Evolutionary conservation across 176 grass and related monocot species (phyloP).

Genomic region (Thalia dealbata): DNA sequence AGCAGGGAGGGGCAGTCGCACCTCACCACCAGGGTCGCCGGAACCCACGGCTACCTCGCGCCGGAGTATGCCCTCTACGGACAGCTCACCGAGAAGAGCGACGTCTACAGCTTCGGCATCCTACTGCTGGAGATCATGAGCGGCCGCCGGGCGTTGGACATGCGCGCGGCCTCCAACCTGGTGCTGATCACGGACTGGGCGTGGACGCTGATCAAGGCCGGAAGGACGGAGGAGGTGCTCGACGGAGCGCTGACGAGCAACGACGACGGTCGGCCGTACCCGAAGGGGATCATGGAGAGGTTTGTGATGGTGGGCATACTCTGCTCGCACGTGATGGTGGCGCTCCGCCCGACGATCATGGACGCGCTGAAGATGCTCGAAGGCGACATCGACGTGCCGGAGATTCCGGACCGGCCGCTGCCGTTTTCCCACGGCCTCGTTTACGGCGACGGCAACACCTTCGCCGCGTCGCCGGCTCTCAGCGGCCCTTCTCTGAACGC

Average conservation of each 20-base stretch:
- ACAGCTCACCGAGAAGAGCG: slow-evolving; percentile 89
- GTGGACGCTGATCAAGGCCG: slow-evolving; percentile 58
- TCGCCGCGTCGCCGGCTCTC: slow-evolving; percentile 41
- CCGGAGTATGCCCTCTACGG: slow-evolving; percentile 94
- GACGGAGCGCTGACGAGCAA: slow-evolving; percentile 18
- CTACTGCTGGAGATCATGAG: slow-evolving; percentile 69
- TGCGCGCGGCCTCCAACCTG: slow-evolving; percentile 40
- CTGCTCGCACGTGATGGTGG: slow-evolving; percentile 79
- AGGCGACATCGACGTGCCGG: slow-evolving; percentile 66
- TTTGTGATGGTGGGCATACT: slow-evolving; percentile 74
- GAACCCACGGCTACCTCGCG: slow-evolving; percentile 91
- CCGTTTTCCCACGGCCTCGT: slow-evolving; percentile 43
- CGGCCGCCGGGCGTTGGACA: slow-evolving; percentile 61
- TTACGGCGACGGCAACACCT: slow-evolving; percentile 34
- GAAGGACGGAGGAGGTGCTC: slow-evolving; percentile 38
- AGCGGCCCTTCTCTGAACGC: slow-evolving; percentile 28
- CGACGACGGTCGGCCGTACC: not conserved
- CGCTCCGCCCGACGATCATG: slow-evolving; percentile 65
- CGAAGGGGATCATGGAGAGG: slow-evolving; percentile 57
- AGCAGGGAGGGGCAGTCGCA: slow-evolving; percentile 89
- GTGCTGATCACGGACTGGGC: slow-evolving; percentile 91
- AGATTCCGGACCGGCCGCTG: slow-evolving; percentile 57
- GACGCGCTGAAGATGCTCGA: slow-evolving; percentile 88
- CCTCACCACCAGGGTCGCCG: slow-evolving; percentile 83
- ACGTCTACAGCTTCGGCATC: slow-evolving; percentile 97